Evolutionary conservation across 805 yeast genomes (phyloP), one percentile per base, ranked within the genome.

Genomic region (Cyberlindnera lachancei): DNA sequence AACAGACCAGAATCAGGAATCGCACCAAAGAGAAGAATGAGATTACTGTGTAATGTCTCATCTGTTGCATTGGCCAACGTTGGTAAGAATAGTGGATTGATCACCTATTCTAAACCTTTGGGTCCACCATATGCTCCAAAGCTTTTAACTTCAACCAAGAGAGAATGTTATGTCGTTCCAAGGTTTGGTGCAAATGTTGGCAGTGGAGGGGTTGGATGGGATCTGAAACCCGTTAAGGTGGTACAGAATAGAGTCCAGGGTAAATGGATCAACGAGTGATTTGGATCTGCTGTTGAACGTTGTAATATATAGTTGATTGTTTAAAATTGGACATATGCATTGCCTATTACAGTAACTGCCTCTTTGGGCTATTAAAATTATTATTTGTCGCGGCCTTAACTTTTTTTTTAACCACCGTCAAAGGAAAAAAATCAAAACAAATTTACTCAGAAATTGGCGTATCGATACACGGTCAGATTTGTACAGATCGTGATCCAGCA

Each of bases 81-180:
- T 14, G 88, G 86, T 13, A 80, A 78, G 43, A 63, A 63, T 18
- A 77, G 94, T 13, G 75, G 82, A 1, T 61, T 90, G 29, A 50
- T 90, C 25, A 75, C 90, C 0, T 88, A 81, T 56, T 86, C 96
- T 18, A 90, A 88, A 50, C 97, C 97, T 0, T 59, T 90, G 32
- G 95, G 95, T 0, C 82, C 84, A 34, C 95, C 96, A 3, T 75
- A 85, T 49, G 94, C 86, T 2, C 94, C 94, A 2, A 79, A 79
- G 48, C 64, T 69, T 41, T 48, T 83, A 12, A 62, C 75, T 4
- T 61, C 82, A 0, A 72, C 77, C 3, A 80, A 79, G 47, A 65
- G 96, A 44, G 88, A 81, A 48, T 84, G 94, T 45, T 88, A 85
- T 59, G 96, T 88, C 12, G 78, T 86, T 31, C 96, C 97, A 1